Base-by-base conservation (phyloP, 2,329 filamentous ascomycete species). In the Diplodia scrobiculata region DNA sequence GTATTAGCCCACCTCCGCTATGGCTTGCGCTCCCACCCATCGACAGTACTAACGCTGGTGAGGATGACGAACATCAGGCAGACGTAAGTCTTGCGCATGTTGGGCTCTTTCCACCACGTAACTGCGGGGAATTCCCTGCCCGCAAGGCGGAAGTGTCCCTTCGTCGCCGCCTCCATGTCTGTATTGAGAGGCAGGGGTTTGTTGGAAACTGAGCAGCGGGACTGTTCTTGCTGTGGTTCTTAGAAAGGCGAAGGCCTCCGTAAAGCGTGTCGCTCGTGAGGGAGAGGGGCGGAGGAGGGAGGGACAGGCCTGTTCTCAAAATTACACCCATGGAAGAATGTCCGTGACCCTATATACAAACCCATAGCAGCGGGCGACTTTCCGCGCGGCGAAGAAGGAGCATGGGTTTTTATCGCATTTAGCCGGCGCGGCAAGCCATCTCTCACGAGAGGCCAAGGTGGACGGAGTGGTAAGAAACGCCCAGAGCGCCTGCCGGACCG, bases 61-160 rank as follows among this genome's bases (percentile, higher is more conserved):
- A 76, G 63, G 29, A 75, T 71, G 25, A 76, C 73, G 65, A 74
- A 73, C 68, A 72, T 72, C 65, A 74, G 66, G 51, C 69, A 71
- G 67, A 75, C 73, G 70, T 76, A 75, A 19, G 67, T 73, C 66
- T 67, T 73, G 48, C 73, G 64, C 63, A 76, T 64, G 21, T 68
- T 69, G 5, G 73, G 67, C 45, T 74, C 72, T 29, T 70, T 72
- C 67, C 72, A 74, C 73, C 73, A 75, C 19, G 71, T 74, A 45
- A 76, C 73, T 47, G 68, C 69, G 29, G 74, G 72, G 48, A 73
- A 74, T 50, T 75, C 73, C 25, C 68, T 71, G 45, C 69, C 73
- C 59, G 70, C 72, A 17, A 75, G 70, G 67, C 72, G 71, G 68
- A 74, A 75, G 27, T 72, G 71, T 51, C 73, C 73, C 64, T 73